A percentile compares a stretch with the other conserved stretches of the same genome.
Conservation (phyloP, 305 asterid genomes). For the Rubia tinctorum region DNA sequence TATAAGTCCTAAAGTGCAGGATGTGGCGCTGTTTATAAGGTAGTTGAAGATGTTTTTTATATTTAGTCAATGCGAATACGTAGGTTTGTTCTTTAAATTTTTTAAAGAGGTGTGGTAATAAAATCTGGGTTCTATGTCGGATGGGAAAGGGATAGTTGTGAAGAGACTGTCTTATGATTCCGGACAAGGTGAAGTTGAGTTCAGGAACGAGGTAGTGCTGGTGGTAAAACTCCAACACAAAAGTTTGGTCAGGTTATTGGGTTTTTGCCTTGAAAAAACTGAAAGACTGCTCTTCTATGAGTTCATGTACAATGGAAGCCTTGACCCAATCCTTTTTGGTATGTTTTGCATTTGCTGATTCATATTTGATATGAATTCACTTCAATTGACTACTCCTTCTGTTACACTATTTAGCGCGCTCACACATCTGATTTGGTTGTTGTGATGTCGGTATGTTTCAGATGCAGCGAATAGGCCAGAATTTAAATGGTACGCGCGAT, state of each 20-base stretch:
- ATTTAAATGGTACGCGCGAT: conserved; percentile 25
- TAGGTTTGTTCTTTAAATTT: not conserved
- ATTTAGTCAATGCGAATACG: not conserved
- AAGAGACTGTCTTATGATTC: conserved; percentile 28
- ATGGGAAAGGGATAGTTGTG: conserved; percentile 27
- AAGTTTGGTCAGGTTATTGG: conserved; percentile 29
- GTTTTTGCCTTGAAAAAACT: conserved; percentile 21
- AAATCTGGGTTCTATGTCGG: conserved; percentile 23
- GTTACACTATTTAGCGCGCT: no score
- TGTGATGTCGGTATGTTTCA: not conserved
- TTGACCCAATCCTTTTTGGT: conserved; percentile 31
- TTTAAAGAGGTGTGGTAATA: no score
- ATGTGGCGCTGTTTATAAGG: conserved; percentile 24
- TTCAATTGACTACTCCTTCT: not conserved
- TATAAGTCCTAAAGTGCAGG: no score
- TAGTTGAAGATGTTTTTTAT: not conserved
- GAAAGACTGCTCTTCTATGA: conserved; percentile 29
- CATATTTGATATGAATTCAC: not conserved
- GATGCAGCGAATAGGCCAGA: conserved; percentile 16
- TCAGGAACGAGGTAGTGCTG: conserved; percentile 25
- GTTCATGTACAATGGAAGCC: conserved; percentile 33
- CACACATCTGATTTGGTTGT: no score
- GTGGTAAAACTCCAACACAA: conserved; percentile 36
- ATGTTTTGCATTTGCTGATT: not conserved
- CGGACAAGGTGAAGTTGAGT: conserved; percentile 31